A percentile compares a stretch with the other conserved stretches of the same genome.
phyloP scores from a whole-genome alignment of 306 rosid species.

The Adenanthera pavonina region DNA sequence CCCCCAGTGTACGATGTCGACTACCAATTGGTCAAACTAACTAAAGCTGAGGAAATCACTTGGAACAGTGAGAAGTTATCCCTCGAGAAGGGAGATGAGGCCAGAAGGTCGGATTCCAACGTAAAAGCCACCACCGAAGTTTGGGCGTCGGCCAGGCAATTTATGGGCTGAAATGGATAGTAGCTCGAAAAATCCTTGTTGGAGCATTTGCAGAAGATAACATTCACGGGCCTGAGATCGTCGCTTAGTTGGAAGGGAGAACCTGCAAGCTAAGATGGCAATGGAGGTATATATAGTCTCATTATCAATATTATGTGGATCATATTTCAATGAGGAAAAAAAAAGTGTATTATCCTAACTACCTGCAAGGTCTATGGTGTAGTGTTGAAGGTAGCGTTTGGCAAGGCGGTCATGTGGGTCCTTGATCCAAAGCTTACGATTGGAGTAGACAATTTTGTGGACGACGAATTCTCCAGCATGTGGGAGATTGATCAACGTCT shows the following conservation, averaged over 20 bases:
- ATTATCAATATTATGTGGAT: too few species aligned
- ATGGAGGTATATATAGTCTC: too few species aligned
- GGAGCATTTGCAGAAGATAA: conserved; percentile 33
- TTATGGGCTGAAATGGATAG: neutral
- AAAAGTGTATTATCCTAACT: too few species aligned
- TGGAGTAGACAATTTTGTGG: too few species aligned
- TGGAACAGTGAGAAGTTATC: neutral
- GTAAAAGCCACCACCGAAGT: conserved; percentile 28
- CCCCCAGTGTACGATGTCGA: conserved; percentile 24
- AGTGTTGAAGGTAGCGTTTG: too few species aligned
- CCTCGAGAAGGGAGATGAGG: too few species aligned
- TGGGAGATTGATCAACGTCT: too few species aligned
- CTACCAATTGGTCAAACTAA: neutral
- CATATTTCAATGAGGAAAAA: too few species aligned
- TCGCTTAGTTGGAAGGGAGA: conserved; percentile 32
- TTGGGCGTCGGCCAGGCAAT: neutral
- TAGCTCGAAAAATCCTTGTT: neutral
- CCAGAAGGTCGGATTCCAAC: neutral
- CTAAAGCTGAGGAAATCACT: conserved; percentile 4
- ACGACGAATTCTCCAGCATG: too few species aligned
- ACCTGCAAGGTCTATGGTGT: too few species aligned
- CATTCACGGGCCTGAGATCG: neutral
- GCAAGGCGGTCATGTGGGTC: too few species aligned
- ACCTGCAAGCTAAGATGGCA: neutral
- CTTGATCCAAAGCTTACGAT: too few species aligned